phyloP scores from a whole-genome alignment of 148 eudicot genomes.

The Rhododendron williamsianum region DNA sequence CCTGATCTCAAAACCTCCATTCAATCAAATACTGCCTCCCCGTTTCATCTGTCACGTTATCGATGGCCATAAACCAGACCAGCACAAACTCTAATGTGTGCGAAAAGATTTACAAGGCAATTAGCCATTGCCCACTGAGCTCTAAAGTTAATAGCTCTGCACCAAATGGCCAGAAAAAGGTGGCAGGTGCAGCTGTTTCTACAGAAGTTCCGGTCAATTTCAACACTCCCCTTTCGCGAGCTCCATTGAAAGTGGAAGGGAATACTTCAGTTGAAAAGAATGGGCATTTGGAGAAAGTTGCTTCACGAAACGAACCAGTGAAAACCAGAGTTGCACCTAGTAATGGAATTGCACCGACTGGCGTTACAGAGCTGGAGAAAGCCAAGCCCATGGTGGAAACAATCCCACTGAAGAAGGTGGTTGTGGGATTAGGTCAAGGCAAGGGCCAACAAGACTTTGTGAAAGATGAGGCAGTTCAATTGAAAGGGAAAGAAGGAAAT shows the following conservation, averaged over 20 bases:
- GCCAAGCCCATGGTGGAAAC: background rate
- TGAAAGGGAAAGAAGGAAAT: background rate
- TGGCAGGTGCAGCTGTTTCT: background rate
- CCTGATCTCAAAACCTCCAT: no score
- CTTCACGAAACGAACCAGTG: background rate
- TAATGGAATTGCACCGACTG: background rate
- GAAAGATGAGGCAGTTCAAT: background rate
- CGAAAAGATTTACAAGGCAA: constrained; percentile 16
- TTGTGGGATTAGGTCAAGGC: background rate
- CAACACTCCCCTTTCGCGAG: background rate
- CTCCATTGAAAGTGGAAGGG: background rate
- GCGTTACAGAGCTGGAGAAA: background rate
- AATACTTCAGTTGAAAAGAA: background rate
- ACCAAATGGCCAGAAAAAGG: background rate
- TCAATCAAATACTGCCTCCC: background rate
- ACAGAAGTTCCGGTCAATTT: constrained; percentile 1
- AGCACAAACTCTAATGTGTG: constrained; percentile 9
- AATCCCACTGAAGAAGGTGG: background rate
- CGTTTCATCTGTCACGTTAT: background rate
- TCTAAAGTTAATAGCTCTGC: background rate
- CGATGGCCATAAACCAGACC: constrained; percentile 23
- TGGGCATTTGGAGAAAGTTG: background rate
- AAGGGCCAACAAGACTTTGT: background rate
- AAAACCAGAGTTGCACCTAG: background rate
- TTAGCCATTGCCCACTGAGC: background rate